phyloP scores from a whole-genome alignment of 2,329 filamentous ascomycete species.

The Beauveria asiatica region DNA sequence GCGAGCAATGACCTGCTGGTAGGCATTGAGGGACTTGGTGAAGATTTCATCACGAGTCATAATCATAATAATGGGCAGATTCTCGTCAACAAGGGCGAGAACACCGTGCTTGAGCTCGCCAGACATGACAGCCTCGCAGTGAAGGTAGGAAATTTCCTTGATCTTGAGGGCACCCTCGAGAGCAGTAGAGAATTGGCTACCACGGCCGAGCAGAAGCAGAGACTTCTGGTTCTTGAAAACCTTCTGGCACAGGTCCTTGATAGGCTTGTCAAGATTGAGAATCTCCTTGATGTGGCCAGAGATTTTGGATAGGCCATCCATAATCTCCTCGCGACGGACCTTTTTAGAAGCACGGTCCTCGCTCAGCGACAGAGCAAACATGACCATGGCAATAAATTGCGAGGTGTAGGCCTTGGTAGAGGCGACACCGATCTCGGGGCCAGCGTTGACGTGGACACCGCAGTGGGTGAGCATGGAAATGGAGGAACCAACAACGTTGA shows the following conservation, averaged over 20 bases:
- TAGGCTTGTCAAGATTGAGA: slow-evolving; percentile 80
- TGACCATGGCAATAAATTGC: slow-evolving; percentile 99
- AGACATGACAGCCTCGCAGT: slow-evolving; percentile 99
- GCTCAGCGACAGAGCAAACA: slow-evolving; percentile 94
- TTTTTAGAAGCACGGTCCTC: slow-evolving; percentile 96
- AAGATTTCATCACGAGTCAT: slow-evolving; percentile 93
- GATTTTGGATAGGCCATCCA: slow-evolving; percentile 81
- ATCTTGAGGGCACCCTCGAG: slow-evolving; percentile 98
- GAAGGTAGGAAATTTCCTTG: slow-evolving; percentile 99
- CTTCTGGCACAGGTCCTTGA: slow-evolving; percentile 89
- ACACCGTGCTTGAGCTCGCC: slow-evolving; percentile 99
- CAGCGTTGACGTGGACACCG: slow-evolving; percentile 98
- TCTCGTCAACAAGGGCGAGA: slow-evolving; percentile 92
- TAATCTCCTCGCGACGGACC: slow-evolving; percentile 87
- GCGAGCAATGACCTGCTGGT: slow-evolving; percentile 97
- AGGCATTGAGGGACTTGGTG: slow-evolving; percentile 98
- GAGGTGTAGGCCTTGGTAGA: slow-evolving; percentile 99
- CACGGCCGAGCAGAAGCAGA: slow-evolving; percentile 83
- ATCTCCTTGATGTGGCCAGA: slow-evolving; percentile 89
- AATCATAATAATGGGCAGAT: slow-evolving; percentile 99
- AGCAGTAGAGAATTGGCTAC: slow-evolving; percentile 93
- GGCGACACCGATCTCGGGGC: slow-evolving; percentile 96
- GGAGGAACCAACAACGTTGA: slow-evolving; percentile 96
- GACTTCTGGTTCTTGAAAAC: slow-evolving; percentile 98
- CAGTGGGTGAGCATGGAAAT: slow-evolving; percentile 99